Base-by-base conservation (phyloP, 768 basidiomycete genomes). In the Lentinula guzmanii region DNA sequence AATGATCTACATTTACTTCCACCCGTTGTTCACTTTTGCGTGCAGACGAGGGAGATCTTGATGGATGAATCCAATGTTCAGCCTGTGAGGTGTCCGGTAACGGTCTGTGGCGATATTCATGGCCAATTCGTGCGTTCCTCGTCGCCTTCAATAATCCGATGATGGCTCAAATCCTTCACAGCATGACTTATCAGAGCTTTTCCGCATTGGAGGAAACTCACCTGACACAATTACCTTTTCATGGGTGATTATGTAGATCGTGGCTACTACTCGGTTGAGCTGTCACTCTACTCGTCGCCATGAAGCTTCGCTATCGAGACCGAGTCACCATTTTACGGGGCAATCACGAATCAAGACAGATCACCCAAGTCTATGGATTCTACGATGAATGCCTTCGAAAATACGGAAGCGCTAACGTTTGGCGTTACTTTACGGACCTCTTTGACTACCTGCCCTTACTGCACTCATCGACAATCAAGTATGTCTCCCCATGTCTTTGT, bases 221-320 rank as follows among this genome's bases (percentile, higher is more conserved):
- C 97, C 97, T 48, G 95, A 97, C 76, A 99, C 66, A 99, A 98
- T 78, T 99, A 99, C 75, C 90, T 99, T 69, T 99, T 98, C 81
- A 99, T 99, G 97, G 97, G 97, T 33, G 97, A 99, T 81, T 99
- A 98, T 72, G 97, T 98, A 68, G 97, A 98, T 79, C 87, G 95
- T 70, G 96, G 96, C 18, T 99, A 98, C 81, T 98, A 98, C 78
- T 97, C 95, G 18, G 96, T 99, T 61, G 97, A 99, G 78, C 97
- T 1, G 95, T 99, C 67, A 97, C 95, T 11, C 82, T 98, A 7
- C 90, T 99, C 54, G 95, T 99, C 64, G 93, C 97, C 18, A 83
- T 98, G 72, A 99, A 99, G 79, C 81, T 99, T 65, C 90, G 97
- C 70, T 98, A 99, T 77, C 92, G 95, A 64, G 96, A 98, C 76